Evolutionary conservation across 306 rosid genomes (phyloP).

Genomic region (Rosa chinensis): DNA sequence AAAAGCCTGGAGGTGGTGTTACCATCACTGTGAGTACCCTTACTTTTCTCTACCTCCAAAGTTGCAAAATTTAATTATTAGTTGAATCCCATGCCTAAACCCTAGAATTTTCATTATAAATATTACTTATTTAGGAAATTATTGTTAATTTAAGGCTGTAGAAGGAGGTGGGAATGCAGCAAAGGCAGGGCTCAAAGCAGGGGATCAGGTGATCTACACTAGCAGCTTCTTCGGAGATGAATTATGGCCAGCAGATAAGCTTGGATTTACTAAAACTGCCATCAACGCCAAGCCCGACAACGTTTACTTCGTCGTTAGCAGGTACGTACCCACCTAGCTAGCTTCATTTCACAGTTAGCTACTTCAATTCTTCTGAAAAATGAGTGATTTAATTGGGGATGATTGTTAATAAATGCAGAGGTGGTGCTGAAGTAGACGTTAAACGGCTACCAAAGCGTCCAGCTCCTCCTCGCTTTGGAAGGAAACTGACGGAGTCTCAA

Average conservation of each 20-base stretch:
- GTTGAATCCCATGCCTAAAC: neutral
- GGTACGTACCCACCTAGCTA: conserved; percentile 40
- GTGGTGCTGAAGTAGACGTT: conserved; percentile 84
- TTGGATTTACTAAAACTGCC: conserved; percentile 97
- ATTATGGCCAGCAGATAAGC: conserved; percentile 98
- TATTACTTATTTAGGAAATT: neutral
- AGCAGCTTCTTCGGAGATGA: conserved; percentile 99
- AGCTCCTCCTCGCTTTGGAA: conserved; percentile 90
- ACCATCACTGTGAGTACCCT: conserved; percentile 63
- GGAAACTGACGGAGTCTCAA: conserved; percentile 78
- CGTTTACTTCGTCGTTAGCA: conserved; percentile 93
- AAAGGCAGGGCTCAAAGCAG: conserved; percentile 80
- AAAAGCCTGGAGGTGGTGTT: conserved; percentile 75
- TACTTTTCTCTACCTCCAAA: neutral
- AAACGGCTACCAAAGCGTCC: conserved; percentile 85
- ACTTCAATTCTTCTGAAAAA: neutral
- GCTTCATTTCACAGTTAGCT: neutral
- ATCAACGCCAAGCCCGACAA: conserved; percentile 94
- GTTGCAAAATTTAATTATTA: neutral
- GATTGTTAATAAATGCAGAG: conserved; percentile 46
- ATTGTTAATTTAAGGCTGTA: conserved; percentile 50
- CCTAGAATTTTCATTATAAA: neutral
- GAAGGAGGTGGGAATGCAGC: conserved; percentile 99
- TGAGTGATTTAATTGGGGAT: neutral
- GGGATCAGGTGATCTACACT: conserved; percentile 91